phyloP scores from a whole-genome alignment of 2,329 filamentous ascomycete genomes.

The Fusarium sp. region DNA sequence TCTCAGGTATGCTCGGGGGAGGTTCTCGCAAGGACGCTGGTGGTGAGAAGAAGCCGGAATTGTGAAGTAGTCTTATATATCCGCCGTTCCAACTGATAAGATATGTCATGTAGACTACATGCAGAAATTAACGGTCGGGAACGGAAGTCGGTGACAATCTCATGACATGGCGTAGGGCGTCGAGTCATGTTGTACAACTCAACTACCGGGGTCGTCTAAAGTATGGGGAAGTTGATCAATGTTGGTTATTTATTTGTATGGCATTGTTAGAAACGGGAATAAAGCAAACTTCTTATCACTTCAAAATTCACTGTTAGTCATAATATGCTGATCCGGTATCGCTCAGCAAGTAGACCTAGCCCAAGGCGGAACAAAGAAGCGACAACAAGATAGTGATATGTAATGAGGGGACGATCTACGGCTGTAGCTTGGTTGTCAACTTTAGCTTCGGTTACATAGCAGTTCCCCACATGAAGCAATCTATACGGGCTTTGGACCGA shows the following conservation, averaged over 20 bases:
- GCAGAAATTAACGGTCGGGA: not conserved
- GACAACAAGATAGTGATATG: constrained; percentile 19
- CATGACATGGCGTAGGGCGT: constrained; percentile 26
- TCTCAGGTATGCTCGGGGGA: constrained; percentile 49
- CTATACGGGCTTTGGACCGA: constrained; percentile 25
- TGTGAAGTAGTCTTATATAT: constrained; percentile 18
- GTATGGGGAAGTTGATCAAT: not conserved
- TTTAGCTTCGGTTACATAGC: constrained; percentile 16
- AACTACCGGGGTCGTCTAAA: constrained; percentile 5
- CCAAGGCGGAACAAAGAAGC: constrained; percentile 25
- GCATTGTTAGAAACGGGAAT: too few relatives aligned
- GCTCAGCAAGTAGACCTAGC: not conserved
- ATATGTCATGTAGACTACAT: not conserved
- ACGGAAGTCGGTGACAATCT: constrained; percentile 13
- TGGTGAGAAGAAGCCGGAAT: constrained; percentile 36
- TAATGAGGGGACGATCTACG: constrained; percentile 10
- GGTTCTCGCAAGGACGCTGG: constrained; percentile 4
- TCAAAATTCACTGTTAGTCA: not conserved
- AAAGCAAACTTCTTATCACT: not conserved
- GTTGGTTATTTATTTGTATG: not conserved
- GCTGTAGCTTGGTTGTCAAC: constrained; percentile 11
- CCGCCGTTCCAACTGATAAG: not conserved
- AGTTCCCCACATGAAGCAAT: constrained; percentile 25
- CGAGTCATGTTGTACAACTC: constrained; percentile 12
- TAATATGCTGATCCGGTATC: not conserved